Conservation (phyloP, 495 filamentous ascomycete species). For the Podospora tetraspora region DNA sequence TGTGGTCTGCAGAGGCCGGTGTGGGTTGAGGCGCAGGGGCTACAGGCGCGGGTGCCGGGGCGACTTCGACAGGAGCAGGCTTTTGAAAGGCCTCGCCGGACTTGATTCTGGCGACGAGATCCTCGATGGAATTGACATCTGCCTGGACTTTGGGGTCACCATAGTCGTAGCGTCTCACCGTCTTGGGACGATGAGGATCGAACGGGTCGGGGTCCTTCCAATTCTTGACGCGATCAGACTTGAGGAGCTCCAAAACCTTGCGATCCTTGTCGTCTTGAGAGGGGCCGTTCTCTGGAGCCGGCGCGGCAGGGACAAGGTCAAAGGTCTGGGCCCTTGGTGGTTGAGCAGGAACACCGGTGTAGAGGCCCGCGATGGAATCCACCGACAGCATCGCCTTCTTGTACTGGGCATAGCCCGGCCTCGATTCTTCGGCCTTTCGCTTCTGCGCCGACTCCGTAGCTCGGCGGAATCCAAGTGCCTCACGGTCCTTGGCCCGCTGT, state of each 20-base stretch:
- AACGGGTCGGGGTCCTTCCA: slow-evolving; percentile 30
- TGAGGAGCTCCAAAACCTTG: slow-evolving; percentile 27
- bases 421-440: slow-evolving; percentile 18
- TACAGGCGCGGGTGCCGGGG: not conserved
- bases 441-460: slow-evolving; percentile 16
- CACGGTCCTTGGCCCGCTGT: slow-evolving; percentile 21
- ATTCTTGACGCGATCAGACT: slow-evolving; percentile 32
- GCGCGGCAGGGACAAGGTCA: slow-evolving; percentile 5
- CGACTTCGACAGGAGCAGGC: not conserved
- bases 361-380: slow-evolving; percentile 18
- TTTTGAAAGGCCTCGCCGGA: not conserved
- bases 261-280: slow-evolving; percentile 20
- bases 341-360: slow-evolving; percentile 1
- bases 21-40: not conserved
- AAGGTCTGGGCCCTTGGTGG: not conserved
- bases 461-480: slow-evolving; percentile 13
- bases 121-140: slow-evolving; percentile 29
- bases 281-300: not conserved
- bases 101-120: slow-evolving; percentile 23
- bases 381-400: slow-evolving; percentile 20
- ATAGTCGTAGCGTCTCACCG: slow-evolving; percentile 29
- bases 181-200: slow-evolving; percentile 25
- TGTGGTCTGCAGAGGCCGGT: slow-evolving; percentile 20
- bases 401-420: slow-evolving; percentile 24
- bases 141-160: slow-evolving; percentile 30